Percentiles rank a stretch among this genome's conserved stretches.
These are phyloP conservation scores for Colletotrichum sp. DNA, from an alignment of 2,329 filamentous ascomycete genomes.

Conservation along the genomic window DNA sequence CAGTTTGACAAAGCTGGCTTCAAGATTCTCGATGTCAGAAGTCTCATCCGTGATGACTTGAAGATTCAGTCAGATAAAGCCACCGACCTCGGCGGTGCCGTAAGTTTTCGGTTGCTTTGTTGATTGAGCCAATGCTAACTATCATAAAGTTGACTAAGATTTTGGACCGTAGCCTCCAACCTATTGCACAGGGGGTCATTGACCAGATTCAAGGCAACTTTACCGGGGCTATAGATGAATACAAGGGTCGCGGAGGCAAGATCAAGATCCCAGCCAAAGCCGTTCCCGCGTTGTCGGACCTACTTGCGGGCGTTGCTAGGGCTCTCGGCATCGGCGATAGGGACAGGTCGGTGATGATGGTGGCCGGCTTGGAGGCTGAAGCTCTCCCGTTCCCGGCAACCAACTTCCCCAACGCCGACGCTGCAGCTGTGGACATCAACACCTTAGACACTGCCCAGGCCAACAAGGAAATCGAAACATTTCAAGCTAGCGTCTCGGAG, in stretches of 20 bases:
- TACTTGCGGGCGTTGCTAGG: slow-evolving; percentile 2
- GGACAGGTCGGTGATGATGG: not conserved
- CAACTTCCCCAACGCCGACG: not conserved
- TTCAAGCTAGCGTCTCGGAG: not conserved
- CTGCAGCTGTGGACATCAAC: not conserved
- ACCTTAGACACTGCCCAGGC: not conserved
- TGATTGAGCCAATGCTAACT: not conserved
- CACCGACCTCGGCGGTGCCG: not conserved
- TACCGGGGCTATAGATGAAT: not conserved
- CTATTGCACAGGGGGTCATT: not conserved
- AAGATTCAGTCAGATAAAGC: slow-evolving; percentile 8
- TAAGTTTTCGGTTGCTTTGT: not conserved
- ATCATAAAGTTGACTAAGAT: not conserved
- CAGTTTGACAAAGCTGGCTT: slow-evolving; percentile 20
- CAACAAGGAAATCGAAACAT: not conserved
- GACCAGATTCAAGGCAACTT: slow-evolving; percentile 6
- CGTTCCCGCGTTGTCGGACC: slow-evolving; percentile 1
- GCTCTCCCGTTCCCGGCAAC: not conserved
- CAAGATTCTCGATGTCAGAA: slow-evolving; percentile 10
- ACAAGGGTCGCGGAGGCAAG: slow-evolving; percentile 13
- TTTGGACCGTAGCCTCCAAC: not conserved
- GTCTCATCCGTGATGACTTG: slow-evolving; percentile 7
- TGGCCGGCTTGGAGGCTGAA: not conserved
- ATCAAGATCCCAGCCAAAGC: slow-evolving; percentile 16
- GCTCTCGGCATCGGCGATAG: slow-evolving; percentile 7